Percentiles rank a stretch among this genome's conserved stretches.
phyloP scores from a whole-genome alignment of 805 yeast species.

The Candida sithepensis region DNA sequence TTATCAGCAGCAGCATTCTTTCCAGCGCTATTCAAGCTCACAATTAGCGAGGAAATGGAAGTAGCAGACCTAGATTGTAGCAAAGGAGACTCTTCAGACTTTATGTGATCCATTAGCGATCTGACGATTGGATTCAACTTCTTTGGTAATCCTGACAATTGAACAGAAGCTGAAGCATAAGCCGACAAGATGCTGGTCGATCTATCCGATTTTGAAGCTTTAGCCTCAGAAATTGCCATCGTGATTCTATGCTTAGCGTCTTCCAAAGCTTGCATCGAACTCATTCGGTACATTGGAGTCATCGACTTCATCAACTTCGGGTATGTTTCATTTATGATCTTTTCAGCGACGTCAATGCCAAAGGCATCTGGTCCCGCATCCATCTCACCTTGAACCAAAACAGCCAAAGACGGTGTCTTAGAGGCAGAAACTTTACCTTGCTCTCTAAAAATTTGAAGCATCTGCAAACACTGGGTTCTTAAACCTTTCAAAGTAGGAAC shows the following conservation, averaged over 20 bases:
- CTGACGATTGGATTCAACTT: conserved; percentile 87
- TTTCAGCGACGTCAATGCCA: conserved; percentile 71
- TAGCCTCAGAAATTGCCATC: conserved; percentile 67
- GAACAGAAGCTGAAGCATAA: conserved; percentile 70
- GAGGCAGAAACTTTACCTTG: conserved; percentile 68
- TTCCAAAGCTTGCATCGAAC: conserved; percentile 68
- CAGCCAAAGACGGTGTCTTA: conserved; percentile 78
- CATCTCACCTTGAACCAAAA: conserved; percentile 88
- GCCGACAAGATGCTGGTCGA: conserved; percentile 63
- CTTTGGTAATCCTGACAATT: conserved; percentile 67
- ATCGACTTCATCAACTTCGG: conserved; percentile 60
- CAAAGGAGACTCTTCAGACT: conserved; percentile 61
- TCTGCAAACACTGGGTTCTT: conserved; percentile 81
- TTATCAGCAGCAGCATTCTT: conserved; percentile 82
- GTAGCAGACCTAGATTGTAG: conserved; percentile 71
- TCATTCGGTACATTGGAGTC: conserved; percentile 65
- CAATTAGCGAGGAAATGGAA: conserved; percentile 62
- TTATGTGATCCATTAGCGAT: conserved; percentile 88
- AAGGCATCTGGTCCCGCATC: conserved; percentile 96
- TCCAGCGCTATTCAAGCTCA: conserved; percentile 49
- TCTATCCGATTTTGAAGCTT: conserved; percentile 45
- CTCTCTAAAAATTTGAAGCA: conserved; percentile 73
- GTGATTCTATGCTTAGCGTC: conserved; percentile 70
- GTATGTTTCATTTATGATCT: conserved; percentile 58
- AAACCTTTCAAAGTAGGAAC: conserved; percentile 83